Base-by-base conservation (phyloP, 2,329 filamentous ascomycete genomes). In the Epichloe gansuensis region DNA sequence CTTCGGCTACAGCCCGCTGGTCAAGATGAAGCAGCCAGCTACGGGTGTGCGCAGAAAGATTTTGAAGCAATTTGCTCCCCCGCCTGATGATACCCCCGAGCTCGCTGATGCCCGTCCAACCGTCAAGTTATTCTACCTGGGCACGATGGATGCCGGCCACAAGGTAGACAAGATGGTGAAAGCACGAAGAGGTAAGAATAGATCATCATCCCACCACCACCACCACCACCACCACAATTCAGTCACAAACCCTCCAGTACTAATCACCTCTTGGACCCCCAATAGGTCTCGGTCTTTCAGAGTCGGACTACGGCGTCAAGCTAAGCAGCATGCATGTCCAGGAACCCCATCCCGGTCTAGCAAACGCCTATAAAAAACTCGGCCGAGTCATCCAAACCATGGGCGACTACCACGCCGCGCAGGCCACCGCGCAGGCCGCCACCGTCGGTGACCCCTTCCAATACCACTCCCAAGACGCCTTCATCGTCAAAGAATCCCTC, bases 1-100 rank as follows among this genome's bases (percentile, higher is more conserved):
- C 67, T 97, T 96, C 67, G 93, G 93, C 41, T 98, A 98, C 69
- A 96, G 89, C 63, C 93, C 93, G 1, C 86, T 97, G 63, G 84
- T 96, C 46, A 85, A 91, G 67, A 89, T 89, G 77, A 95, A 94
- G 74, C 93, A 98, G 68, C 93, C 93, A 23, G 93, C 93, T 8
- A 98, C 93, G 1, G 93, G 93, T 43, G 89, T 98, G 60, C 82
- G 93, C 56, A 81, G 93, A 64, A 96, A 96, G 73, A 85, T 97
- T 55, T 75, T 98, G 66, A 98, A 98, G 75, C 93, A 98, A 68
- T 98, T 98, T 69, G 91, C 93, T 39, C 93, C 93, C 93, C 93
- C 93, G 1, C 90, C 93, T 12, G 93, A 98, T 68, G 93, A 98
- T 67, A 97, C 93, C 1, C 90, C 91, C 9, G 93, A 98, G 71